These are phyloP conservation scores for Leccinum subtestaceum DNA, from an alignment of 768 basidiomycete species.

Conservation along the genomic window DNA sequence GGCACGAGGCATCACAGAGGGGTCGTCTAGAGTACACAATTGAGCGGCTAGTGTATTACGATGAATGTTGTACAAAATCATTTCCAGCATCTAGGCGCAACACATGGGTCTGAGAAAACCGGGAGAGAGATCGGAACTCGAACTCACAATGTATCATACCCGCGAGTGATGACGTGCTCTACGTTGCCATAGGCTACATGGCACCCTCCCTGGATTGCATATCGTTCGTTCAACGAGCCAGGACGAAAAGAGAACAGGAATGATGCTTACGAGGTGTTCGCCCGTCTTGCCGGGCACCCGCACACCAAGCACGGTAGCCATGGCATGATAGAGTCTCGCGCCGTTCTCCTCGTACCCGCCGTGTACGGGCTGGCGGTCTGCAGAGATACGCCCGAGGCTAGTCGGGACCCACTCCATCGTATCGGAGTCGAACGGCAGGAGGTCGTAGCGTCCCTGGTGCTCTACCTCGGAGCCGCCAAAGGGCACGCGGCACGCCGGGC, in stretches of 20 bases:
- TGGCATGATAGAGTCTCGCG: slow-evolving; percentile 63
- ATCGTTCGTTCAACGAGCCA: background rate
- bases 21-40: background rate
- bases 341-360: slow-evolving; percentile 77
- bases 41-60: background rate
- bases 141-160: slow-evolving; percentile 47
- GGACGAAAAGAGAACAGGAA: background rate
- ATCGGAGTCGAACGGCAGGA: slow-evolving; percentile 63
- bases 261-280: slow-evolving; percentile 56
- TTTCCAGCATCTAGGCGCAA: slow-evolving; percentile 38
- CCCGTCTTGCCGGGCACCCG: slow-evolving; percentile 74
- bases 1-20: background rate
- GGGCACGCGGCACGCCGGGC: slow-evolving; percentile 51
- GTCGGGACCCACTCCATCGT: slow-evolving; percentile 77
- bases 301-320: slow-evolving; percentile 48
- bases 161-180: slow-evolving; percentile 37
- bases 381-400: slow-evolving; percentile 56
- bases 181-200: slow-evolving; percentile 39
- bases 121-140: background rate
- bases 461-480: slow-evolving; percentile 59
- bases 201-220: slow-evolving; percentile 36
- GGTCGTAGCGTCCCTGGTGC: slow-evolving; percentile 68
- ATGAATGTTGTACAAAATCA: background rate
- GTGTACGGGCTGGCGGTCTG: slow-evolving; percentile 57
- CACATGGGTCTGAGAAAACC: background rate